phyloP scores from a whole-genome alignment of 176 grass and related monocot species.

The bread wheat (Triticum aestivum) region IWGSC_CS_RefSeq_v2.1 NC_057808.1:546893201-546893700 shows the following conservation, averaged over 20 bases:
- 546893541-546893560: not conserved
- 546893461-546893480: conserved; percentile 29
- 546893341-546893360: conserved; percentile 27
- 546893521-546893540: conserved; percentile 17
- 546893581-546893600: not conserved
- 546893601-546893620: not conserved
- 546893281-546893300: conserved; percentile 47
- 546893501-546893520: conserved; percentile 27
- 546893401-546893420: conserved; percentile 36
- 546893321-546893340: conserved; percentile 34
- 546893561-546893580: not conserved
- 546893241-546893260: conserved; percentile 48
- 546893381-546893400: conserved; percentile 21
- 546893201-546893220: conserved; percentile 35
- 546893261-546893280: conserved; percentile 48
- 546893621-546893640: not conserved
- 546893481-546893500: conserved; percentile 56
- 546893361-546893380: not conserved
- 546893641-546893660: not conserved
- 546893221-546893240: conserved; percentile 26
- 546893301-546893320: conserved; percentile 27
- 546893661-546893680: not conserved
- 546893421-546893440: conserved; percentile 20
- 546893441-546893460: conserved; percentile 32
- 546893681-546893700: conserved; percentile 3